Evolutionary conservation across 2,329 filamentous ascomycete species (phyloP).

Genomic region (Fusarium veterinarium): DNA sequence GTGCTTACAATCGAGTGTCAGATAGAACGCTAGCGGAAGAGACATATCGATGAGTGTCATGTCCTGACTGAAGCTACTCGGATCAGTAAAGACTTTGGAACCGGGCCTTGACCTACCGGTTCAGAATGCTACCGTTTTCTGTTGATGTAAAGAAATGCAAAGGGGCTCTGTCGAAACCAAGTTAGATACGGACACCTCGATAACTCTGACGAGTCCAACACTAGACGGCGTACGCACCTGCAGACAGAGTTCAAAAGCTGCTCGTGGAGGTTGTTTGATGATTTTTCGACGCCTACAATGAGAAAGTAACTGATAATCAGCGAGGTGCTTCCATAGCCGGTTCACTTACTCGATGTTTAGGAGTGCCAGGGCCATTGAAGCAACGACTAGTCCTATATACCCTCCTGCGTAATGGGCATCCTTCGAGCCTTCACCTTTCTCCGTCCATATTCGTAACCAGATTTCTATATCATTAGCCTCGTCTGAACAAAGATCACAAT

Average conservation of each 20-base stretch:
- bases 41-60: conserved; percentile 56
- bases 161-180: conserved; percentile 46
- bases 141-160: conserved; percentile 55
- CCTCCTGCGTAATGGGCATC: conserved; percentile 37
- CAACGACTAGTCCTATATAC: conserved; percentile 39
- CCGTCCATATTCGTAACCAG: conserved; percentile 45
- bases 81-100: conserved; percentile 38
- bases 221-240: not conserved
- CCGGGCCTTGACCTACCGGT: conserved; percentile 44
- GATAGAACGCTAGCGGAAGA: conserved; percentile 49
- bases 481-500: rapidly evolving
- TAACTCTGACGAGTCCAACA: not conserved
- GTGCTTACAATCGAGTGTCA: conserved; percentile 47
- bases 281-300: conserved; percentile 38
- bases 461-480: conserved; percentile 33
- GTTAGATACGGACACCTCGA: not conserved
- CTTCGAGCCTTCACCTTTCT: conserved; percentile 35
- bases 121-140: conserved; percentile 55
- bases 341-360: conserved; percentile 21
- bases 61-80: conserved; percentile 55
- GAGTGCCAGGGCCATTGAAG: conserved; percentile 24
- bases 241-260: conserved; percentile 38
- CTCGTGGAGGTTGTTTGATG: conserved; percentile 39
- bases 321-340: rapidly evolving
- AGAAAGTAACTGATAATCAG: conserved; percentile 37